A percentile compares a stretch with the other conserved stretches of the same genome.
These are phyloP conservation scores for Straminergon stramineum DNA, from an alignment of 225 moss, liverwort and hornwort genomes.

Conservation along the genomic window DNA sequence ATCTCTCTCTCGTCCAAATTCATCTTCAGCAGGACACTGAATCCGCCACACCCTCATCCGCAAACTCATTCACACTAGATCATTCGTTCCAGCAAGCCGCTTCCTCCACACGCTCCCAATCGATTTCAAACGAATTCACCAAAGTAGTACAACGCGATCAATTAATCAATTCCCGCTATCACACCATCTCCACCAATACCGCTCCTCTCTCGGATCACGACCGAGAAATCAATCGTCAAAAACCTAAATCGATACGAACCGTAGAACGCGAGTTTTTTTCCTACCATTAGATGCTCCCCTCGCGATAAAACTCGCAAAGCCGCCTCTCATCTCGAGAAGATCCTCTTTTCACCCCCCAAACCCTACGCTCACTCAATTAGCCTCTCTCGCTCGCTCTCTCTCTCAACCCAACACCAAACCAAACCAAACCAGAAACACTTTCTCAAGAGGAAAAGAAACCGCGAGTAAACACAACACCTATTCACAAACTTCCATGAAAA, in stretches of 20 bases:
- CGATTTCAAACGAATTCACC: background rate
- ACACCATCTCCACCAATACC: background rate
- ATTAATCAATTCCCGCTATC: background rate
- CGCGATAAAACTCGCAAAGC: background rate
- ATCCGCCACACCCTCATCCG: constrained; percentile 21
- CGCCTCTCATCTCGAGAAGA: constrained; percentile 3
- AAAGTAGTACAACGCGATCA: background rate
- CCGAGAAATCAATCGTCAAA: background rate
- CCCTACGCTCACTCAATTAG: background rate
- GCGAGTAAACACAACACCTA: background rate
- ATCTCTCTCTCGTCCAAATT: constrained; percentile 2
- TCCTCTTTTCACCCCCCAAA: background rate
- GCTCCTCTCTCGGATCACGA: background rate
- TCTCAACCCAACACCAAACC: background rate
- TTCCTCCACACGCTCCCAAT: background rate
- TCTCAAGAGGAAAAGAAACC: background rate
- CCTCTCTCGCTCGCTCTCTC: background rate
- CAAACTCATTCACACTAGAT: constrained; percentile 12
- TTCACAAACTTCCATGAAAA: background rate
- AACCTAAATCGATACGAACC: background rate
- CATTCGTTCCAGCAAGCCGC: background rate
- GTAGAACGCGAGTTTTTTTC: background rate
- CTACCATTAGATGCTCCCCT: background rate
- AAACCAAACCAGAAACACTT: background rate
- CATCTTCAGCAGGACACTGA: constrained; percentile 13